Percentiles rank a stretch among this genome's conserved stretches.
phyloP scores from a whole-genome alignment of 306 rosid genomes.

The Elaeagnus macrophylla region DNA sequence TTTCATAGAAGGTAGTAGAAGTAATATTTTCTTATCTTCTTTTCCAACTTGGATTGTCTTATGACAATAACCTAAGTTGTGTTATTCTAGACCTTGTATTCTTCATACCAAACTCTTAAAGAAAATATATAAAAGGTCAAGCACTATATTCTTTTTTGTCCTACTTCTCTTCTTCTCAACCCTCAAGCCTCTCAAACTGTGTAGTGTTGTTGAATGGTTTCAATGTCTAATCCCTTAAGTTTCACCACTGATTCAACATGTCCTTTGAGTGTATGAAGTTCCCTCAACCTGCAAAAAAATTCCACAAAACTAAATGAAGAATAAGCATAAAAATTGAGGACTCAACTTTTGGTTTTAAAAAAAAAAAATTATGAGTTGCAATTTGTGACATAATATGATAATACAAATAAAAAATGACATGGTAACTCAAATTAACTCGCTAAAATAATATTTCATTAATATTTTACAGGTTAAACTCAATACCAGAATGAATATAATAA shows the following conservation, averaged over 20 bases:
- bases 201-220: constrained; percentile 83
- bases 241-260: constrained; percentile 91
- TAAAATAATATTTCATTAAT: no score
- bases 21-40: neutral
- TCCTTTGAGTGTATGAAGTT: constrained; percentile 81
- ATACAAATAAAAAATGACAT: no score
- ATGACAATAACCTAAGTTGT: constrained; percentile 30
- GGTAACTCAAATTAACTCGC: no score
- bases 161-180: constrained; percentile 2
- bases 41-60: constrained; percentile 25
- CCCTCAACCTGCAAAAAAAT: constrained; percentile 61
- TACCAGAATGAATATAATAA: no score
- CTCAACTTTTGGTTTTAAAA: neutral
- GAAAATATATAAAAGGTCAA: neutral
- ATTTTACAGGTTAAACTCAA: no score
- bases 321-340: neutral
- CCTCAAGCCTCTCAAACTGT: constrained; percentile 45
- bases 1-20: constrained; percentile 19
- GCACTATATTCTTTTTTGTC: constrained; percentile 4
- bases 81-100: constrained; percentile 37
- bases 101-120: constrained; percentile 15
- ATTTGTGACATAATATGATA: no score
- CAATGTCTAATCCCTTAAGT: constrained; percentile 81
- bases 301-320: neutral
- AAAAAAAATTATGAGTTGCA: neutral